These are phyloP conservation scores for Phytophthora megakarya DNA, from an alignment of 352 stramenopile species.

Conservation along the genomic window DNA sequence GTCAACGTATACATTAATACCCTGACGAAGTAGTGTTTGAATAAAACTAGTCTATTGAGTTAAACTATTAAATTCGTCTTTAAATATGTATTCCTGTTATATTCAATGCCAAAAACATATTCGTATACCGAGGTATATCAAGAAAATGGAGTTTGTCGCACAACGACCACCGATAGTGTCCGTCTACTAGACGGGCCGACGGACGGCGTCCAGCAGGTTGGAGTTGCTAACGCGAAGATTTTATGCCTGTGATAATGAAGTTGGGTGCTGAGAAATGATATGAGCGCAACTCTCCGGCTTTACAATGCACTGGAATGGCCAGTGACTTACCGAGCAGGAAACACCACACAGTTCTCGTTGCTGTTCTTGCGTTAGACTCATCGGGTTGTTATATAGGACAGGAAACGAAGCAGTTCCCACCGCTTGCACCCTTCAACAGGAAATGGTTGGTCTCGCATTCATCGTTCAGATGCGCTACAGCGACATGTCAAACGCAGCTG, in stretches of 20 bases:
- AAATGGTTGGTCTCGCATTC: background rate
- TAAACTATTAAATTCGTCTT: background rate
- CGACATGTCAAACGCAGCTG: background rate
- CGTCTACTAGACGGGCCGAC: background rate
- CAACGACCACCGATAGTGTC: background rate
- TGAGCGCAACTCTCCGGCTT: constrained; percentile 15
- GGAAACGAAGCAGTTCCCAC: constrained; percentile 17
- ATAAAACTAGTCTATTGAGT: background rate
- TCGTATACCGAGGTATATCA: constrained; percentile 16
- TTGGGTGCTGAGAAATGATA: constrained; percentile 30
- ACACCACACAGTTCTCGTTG: constrained; percentile 3
- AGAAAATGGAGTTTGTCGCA: constrained; percentile 18
- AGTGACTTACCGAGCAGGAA: background rate
- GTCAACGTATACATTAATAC: background rate
- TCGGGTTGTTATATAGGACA: background rate
- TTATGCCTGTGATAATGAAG: background rate
- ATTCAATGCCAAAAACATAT: background rate
- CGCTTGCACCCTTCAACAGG: constrained; percentile 30
- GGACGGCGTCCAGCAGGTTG: no score
- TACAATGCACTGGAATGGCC: constrained; percentile 22
- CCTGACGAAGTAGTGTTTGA: background rate
- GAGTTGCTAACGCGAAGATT: background rate
- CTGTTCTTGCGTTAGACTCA: constrained; percentile 16
- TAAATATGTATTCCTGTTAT: constrained; percentile 3
- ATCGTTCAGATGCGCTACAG: constrained; percentile 7